phyloP scores from a whole-genome alignment of 2,329 filamentous ascomycete genomes.

The Penicillium sp. region DNA sequence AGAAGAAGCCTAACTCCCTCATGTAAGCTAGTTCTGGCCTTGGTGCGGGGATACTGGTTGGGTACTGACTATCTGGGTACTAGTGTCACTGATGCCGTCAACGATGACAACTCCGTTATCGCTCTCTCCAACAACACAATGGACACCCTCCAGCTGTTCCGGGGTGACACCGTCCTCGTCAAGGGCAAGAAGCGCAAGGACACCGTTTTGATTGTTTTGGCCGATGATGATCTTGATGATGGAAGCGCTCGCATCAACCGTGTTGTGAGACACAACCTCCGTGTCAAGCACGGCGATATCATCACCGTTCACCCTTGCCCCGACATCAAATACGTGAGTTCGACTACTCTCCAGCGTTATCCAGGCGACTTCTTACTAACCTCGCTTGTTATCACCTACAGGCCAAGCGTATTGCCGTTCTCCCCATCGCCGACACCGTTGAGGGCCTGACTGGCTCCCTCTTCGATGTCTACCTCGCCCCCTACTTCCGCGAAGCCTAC shows the following conservation, averaged over 20 bases:
- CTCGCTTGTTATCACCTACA: slow-evolving; percentile 36
- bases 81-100: slow-evolving; percentile 96
- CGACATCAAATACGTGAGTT: slow-evolving; percentile 98
- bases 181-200: slow-evolving; percentile 99
- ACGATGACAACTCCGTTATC: slow-evolving; percentile 99
- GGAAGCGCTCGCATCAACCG: slow-evolving; percentile 96
- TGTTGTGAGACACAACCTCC: slow-evolving; percentile 93
- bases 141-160: slow-evolving; percentile 96
- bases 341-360: too few species aligned
- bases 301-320: slow-evolving; percentile 95
- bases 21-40: slow-evolving; percentile 73
- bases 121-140: slow-evolving; percentile 97
- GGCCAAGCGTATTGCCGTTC: slow-evolving; percentile 97
- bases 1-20: slow-evolving; percentile 99
- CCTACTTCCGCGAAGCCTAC: slow-evolving; percentile 99
- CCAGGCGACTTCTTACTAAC: too few species aligned
- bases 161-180: slow-evolving; percentile 92
- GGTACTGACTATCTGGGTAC: too few species aligned
- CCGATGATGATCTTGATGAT: slow-evolving; percentile 95
- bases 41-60: slow-evolving; percentile 1
- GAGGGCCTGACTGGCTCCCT: slow-evolving; percentile 95
- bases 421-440: slow-evolving; percentile 94
- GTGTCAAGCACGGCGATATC: slow-evolving; percentile 96
- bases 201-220: slow-evolving; percentile 92
- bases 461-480: slow-evolving; percentile 97